A percentile compares a stretch with the other conserved stretches of the same genome.
Conservation (phyloP, 1,284 basidiomycete species). For the Phenoliferia sp. region DNA sequence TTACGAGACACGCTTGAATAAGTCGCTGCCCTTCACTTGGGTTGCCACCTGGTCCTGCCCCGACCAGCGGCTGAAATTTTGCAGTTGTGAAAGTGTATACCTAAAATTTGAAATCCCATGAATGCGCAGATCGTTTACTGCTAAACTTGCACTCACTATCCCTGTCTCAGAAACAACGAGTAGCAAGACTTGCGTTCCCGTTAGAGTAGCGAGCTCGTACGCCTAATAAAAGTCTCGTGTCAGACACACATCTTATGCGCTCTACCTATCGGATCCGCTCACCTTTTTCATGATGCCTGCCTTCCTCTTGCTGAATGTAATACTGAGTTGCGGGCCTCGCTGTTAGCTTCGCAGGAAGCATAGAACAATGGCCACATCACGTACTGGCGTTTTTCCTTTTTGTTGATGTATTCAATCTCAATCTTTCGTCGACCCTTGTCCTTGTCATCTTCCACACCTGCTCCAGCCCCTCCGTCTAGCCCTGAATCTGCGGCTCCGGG, state of each 20-base stretch:
- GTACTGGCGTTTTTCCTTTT: constrained; percentile 57
- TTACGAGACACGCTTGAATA: constrained; percentile 63
- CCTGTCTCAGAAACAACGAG: constrained; percentile 98
- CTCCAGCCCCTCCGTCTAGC: neutral
- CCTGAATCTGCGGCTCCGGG: neutral
- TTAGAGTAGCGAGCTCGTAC: constrained; percentile 94
- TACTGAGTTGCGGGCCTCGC: constrained; percentile 42
- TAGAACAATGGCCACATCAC: neutral
- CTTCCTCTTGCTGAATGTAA: constrained; percentile 99
- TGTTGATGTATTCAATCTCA: constrained; percentile 94
- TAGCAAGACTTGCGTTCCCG: constrained; percentile 92
- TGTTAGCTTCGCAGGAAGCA: neutral
- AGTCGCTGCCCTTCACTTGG: constrained; percentile 86
- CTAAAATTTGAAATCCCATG: constrained; percentile 1
- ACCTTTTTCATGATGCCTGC: constrained; percentile 99
- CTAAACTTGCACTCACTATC: constrained; percentile 53
- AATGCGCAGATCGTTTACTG: neutral
- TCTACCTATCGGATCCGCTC: constrained; percentile 42
- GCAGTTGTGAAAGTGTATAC: constrained; percentile 70
- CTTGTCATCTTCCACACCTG: constrained; percentile 1
- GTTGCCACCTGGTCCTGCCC: constrained; percentile 52
- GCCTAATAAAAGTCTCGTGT: constrained; percentile 54
- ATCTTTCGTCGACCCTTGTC: constrained; percentile 83
- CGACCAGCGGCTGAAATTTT: constrained; percentile 93
- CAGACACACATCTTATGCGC: constrained; percentile 8